Base-by-base conservation (phyloP, 1,284 basidiomycete species). In the Farysia itapuensis region DNA sequence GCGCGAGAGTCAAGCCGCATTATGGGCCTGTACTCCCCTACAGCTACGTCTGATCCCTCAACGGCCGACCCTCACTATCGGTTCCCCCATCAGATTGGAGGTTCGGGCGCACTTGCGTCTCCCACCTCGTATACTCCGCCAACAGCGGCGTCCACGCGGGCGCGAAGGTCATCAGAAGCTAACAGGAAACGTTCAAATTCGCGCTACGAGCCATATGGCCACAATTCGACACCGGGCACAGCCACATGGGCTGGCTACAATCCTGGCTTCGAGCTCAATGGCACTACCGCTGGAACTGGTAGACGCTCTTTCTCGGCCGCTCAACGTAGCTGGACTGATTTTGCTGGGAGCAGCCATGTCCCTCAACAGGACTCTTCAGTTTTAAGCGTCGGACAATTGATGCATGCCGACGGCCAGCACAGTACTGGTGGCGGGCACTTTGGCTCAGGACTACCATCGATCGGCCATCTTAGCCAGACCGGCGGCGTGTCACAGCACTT, bases 21-120 rank as follows among this genome's bases (percentile, higher is more conserved):
- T 5, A 25, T 56, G 35, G 41, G 42, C 2, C 25, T 61, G 14
- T 61, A 61, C 25, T 45, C 58, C 16, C 47, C 58, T 3, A 34
- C 28, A 9, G 15, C 34, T 9, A 30, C 52, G 11, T 18, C 40
- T 4, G 58, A 56, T 23, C 3, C 43, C 4, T n/a, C 36, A 5
- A 33, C 43, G 21, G 14, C 29, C 20, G 58, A 61, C 14, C 33
- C 50, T 18, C 41, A 61, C 39, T 30, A 44, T 11, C 43, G 58
- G 19, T 39, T 51, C 15, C 52, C 58, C 12, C 58, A 61, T 30
- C 51, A 56, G 42, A 61, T 61, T 14, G 58, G 58, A 4, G 58
- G 58, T 15, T 44, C 50, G 12, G 58, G 58, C 5, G 44, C 51
- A 32, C 35, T 61, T 7, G 40, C 48, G 5, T 21, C 30, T 4